Evolutionary conservation across 345 rosid genomes (phyloP).

Genomic region (Bretschneidera sinensis): DNA sequence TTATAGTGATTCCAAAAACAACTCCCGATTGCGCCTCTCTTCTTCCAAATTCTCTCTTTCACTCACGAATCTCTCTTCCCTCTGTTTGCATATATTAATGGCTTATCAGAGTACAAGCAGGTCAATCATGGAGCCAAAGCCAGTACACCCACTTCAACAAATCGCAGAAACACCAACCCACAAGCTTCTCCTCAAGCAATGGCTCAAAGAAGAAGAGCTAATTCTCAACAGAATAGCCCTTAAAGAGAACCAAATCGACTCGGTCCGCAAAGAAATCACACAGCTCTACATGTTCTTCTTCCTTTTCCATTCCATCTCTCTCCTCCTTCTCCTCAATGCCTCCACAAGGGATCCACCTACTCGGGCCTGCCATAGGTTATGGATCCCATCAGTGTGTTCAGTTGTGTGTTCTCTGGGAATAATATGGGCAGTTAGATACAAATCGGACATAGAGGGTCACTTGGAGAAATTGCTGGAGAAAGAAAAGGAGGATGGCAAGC

Average conservation of each 20-base stretch:
- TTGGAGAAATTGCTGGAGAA: constrained; percentile 72
- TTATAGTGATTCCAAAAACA: too few relatives aligned
- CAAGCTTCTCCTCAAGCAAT: too few relatives aligned
- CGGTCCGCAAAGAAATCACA: constrained; percentile 61
- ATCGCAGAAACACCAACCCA: constrained; percentile 87
- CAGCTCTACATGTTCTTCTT: constrained; percentile 85
- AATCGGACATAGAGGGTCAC: constrained; percentile 68
- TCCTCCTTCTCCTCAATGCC: constrained; percentile 77
- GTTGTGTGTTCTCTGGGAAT: too few relatives aligned
- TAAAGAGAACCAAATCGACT: constrained; percentile 84
- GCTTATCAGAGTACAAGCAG: constrained; percentile 33
- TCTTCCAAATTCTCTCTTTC: too few relatives aligned
- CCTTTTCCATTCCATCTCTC: constrained; percentile 73
- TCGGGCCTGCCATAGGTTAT: constrained; percentile 46
- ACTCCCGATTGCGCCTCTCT: too few relatives aligned
- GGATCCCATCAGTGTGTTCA: constrained; percentile 80
- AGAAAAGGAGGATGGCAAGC: constrained; percentile 86
- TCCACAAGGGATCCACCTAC: too few relatives aligned
- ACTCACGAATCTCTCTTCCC: constrained; percentile 10
- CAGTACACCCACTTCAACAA: constrained; percentile 76
- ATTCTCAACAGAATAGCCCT: too few relatives aligned
- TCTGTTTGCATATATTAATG: too few relatives aligned
- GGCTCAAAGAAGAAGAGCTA: too few relatives aligned
- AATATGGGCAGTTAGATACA: too few relatives aligned
- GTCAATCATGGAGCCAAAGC: constrained; percentile 49